A percentile compares a stretch with the other conserved stretches of the same genome.
Evolutionary conservation across 306 rosid genomes (phyloP).

Genomic region (Astragalus glycyphyllos): DNA sequence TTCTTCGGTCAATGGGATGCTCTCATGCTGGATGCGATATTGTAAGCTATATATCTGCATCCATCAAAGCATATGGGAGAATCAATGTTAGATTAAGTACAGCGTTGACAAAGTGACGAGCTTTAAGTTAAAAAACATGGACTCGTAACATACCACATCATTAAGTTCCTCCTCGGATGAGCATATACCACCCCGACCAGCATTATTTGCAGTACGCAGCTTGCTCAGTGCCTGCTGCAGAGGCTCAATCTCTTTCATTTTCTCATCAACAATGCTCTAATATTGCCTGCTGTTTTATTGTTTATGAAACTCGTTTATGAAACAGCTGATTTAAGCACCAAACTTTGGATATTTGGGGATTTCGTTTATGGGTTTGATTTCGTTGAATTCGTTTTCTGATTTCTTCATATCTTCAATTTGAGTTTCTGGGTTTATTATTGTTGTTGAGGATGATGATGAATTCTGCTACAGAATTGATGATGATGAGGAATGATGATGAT

Average conservation of each 20-base stretch:
- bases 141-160: conserved; percentile 54
- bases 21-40: conserved; percentile 94
- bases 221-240: conserved; percentile 87
- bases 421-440: no score
- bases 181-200: conserved; percentile 73
- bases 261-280: conserved; percentile 72
- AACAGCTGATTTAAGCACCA: no score
- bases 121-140: conserved; percentile 33
- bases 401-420: no score
- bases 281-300: conserved; percentile 70
- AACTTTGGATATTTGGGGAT: no score
- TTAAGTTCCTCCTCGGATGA: conserved; percentile 96
- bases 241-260: conserved; percentile 84
- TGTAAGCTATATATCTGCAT: conserved; percentile 77
- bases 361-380: no score
- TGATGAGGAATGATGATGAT: no score
- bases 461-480: no score
- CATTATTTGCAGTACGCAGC: conserved; percentile 75
- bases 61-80: conserved; percentile 45
- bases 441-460: no score
- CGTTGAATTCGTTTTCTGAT: no score
- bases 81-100: conserved; percentile 3
- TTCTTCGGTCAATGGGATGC: conserved; percentile 89
- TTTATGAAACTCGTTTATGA: no score
- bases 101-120: conserved; percentile 30